phyloP scores from a whole-genome alignment of 2,329 filamentous ascomycete species.

The Trichoderma guizhouense region DNA sequence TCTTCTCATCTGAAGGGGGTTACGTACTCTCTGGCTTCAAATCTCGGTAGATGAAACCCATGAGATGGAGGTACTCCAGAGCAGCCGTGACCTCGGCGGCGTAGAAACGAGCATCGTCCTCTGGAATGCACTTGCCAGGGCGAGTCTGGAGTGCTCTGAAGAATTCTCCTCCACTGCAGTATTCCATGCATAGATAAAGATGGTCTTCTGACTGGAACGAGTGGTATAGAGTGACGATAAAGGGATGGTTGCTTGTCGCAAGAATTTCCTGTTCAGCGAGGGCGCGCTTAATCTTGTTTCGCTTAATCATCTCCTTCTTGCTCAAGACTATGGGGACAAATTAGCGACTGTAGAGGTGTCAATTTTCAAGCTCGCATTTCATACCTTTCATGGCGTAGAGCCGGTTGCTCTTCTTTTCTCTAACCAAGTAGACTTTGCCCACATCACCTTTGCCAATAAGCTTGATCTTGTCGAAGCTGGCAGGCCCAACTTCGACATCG shows the following conservation, averaged over 20 bases:
- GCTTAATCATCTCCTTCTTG: conserved; percentile 99
- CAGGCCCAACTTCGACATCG: conserved; percentile 90
- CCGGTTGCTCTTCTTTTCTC: conserved; percentile 94
- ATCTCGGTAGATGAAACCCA: conserved; percentile 99
- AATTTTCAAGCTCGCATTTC: conserved; percentile 25
- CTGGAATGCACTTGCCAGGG: conserved; percentile 93
- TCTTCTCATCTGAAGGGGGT: background rate
- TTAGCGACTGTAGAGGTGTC: background rate
- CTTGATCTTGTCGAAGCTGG: conserved; percentile 99
- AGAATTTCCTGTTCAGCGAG: conserved; percentile 97
- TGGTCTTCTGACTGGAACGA: conserved; percentile 99
- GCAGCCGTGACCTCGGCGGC: conserved; percentile 96
- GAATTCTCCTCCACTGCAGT: conserved; percentile 98
- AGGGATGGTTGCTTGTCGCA: conserved; percentile 96
- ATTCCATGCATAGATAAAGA: conserved; percentile 99
- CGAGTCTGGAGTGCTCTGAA: conserved; percentile 94
- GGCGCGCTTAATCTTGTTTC: conserved; percentile 99
- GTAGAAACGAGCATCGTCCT: conserved; percentile 96
- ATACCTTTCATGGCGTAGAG: conserved; percentile 98
- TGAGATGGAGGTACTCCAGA: conserved; percentile 92
- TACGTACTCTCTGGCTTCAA: conserved; percentile 92
- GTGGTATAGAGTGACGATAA: conserved; percentile 97
- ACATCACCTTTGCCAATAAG: conserved; percentile 98
- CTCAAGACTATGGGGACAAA: conserved; percentile 67
- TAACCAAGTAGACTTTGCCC: conserved; percentile 94